Percentiles rank a stretch among this genome's conserved stretches.
These are phyloP conservation scores for Teratosphaeria nubilosa DNA, from an alignment of 2,329 filamentous ascomycete species.

Conservation along the genomic window DNA sequence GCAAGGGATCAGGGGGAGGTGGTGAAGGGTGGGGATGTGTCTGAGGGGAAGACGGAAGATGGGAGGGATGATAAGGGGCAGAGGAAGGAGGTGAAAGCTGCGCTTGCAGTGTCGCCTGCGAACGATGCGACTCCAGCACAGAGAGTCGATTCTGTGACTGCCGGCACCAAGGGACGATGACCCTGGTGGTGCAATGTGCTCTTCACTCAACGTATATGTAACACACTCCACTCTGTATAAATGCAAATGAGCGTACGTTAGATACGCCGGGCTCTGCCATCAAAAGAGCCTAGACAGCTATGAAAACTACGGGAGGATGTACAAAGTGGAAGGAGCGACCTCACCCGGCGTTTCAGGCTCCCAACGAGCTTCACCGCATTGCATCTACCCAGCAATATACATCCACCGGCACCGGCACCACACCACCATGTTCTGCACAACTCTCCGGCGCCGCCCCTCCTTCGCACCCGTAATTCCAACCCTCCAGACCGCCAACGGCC, in stretches of 20 bases:
- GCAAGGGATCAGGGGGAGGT: background rate
- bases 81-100: background rate
- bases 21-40: background rate
- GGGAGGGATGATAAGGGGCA: constrained; percentile 4
- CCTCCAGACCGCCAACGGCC: constrained; percentile 13
- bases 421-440: constrained; percentile 30
- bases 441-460: constrained; percentile 29
- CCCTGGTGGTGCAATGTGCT: constrained; percentile 1
- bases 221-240: constrained; percentile 12
- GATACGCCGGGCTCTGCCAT: background rate
- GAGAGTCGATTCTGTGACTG: constrained; percentile 12
- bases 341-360: background rate
- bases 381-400: background rate
- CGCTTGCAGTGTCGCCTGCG: background rate
- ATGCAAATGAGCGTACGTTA: background rate
- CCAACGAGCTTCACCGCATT: background rate
- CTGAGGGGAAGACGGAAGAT: background rate
- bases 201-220: constrained; percentile 6
- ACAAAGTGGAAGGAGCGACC: background rate
- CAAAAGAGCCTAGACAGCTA: no score
- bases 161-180: constrained; percentile 16
- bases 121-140: constrained; percentile 5
- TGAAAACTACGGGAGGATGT: no score
- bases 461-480: constrained; percentile 28
- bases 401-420: background rate